A percentile compares a stretch with the other conserved stretches of the same genome.
These are phyloP conservation scores for Trichosporon sp. DNA, from an alignment of 1,284 basidiomycete genomes.

Conservation along the genomic window DNA sequence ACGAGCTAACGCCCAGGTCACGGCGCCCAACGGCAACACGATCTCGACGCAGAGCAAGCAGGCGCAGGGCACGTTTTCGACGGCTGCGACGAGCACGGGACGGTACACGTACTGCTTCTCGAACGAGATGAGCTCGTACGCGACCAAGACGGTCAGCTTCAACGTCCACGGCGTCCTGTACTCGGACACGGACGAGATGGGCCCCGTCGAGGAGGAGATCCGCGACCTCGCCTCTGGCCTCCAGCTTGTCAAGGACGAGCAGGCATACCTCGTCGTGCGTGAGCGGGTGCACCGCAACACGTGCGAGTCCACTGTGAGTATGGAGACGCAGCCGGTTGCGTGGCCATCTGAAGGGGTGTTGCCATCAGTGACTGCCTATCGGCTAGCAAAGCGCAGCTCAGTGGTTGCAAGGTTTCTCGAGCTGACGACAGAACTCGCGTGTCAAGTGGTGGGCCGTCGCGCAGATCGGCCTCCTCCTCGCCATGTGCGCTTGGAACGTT, in stretches of 20 bases:
- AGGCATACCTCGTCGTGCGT: conserved; percentile 95
- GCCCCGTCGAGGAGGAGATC: conserved; percentile 95
- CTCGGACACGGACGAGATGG: conserved; percentile 62
- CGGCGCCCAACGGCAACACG: conserved; percentile 69
- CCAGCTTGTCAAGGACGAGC: conserved; percentile 94
- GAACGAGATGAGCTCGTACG: conserved; percentile 93
- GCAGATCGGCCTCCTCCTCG: conserved; percentile 82
- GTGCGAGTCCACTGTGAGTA: conserved; percentile 46
- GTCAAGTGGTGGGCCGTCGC: conserved; percentile 99
- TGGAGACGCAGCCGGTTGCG: too few species aligned
- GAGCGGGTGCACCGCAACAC: conserved; percentile 90
- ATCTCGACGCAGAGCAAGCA: conserved; percentile 80
- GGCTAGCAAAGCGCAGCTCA: background rate
- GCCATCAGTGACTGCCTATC: too few species aligned
- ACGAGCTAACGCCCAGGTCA: conserved; percentile 62
- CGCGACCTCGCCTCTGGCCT: conserved; percentile 81
- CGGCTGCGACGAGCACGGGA: conserved; percentile 84
- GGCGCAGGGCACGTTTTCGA: conserved; percentile 84
- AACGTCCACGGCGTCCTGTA: conserved; percentile 97
- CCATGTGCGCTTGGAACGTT: conserved; percentile 93
- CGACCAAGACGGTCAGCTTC: conserved; percentile 95
- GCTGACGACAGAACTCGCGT: conserved; percentile 68
- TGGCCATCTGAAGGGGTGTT: too few species aligned
- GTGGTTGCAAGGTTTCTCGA: background rate
- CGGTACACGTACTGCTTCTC: conserved; percentile 96